Percentiles rank a stretch among this genome's conserved stretches.
Conservation (phyloP, 495 filamentous ascomycete genomes). For the Chaetomidium leptoderma region DNA sequence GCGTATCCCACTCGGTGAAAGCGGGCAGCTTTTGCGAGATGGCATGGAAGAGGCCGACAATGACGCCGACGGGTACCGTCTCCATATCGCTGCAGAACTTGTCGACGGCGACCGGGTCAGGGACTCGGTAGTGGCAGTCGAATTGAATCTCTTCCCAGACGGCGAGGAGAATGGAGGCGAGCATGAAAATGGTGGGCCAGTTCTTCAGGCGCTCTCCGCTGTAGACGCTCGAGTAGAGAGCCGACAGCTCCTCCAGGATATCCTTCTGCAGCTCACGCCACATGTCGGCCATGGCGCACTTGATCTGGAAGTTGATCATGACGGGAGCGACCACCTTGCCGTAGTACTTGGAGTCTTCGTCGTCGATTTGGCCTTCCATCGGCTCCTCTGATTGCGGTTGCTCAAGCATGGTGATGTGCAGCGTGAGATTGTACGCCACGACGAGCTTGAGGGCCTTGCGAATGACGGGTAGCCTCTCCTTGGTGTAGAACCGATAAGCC, state of each 20-base stretch:
- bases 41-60: constrained; percentile 89
- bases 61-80: constrained; percentile 85
- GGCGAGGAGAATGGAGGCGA: constrained; percentile 80
- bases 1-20: constrained; percentile 85
- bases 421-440: constrained; percentile 85
- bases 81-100: constrained; percentile 97
- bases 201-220: constrained; percentile 90
- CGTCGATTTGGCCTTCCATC: constrained; percentile 74
- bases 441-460: constrained; percentile 89
- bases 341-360: constrained; percentile 69
- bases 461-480: constrained; percentile 76
- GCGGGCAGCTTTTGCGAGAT: constrained; percentile 91
- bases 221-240: constrained; percentile 88
- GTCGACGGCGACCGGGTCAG: constrained; percentile 71
- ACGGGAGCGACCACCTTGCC: constrained; percentile 88
- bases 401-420: constrained; percentile 88
- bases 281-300: constrained; percentile 89
- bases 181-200: constrained; percentile 96
- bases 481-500: constrained; percentile 80
- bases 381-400: constrained; percentile 74
- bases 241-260: constrained; percentile 83
- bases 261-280: constrained; percentile 95
- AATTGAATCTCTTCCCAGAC: constrained; percentile 99
- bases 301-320: constrained; percentile 98
- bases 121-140: constrained; percentile 87